Base-by-base conservation (phyloP, 2,329 filamentous ascomycete genomes). In the Metarhizium sp. region DNA sequence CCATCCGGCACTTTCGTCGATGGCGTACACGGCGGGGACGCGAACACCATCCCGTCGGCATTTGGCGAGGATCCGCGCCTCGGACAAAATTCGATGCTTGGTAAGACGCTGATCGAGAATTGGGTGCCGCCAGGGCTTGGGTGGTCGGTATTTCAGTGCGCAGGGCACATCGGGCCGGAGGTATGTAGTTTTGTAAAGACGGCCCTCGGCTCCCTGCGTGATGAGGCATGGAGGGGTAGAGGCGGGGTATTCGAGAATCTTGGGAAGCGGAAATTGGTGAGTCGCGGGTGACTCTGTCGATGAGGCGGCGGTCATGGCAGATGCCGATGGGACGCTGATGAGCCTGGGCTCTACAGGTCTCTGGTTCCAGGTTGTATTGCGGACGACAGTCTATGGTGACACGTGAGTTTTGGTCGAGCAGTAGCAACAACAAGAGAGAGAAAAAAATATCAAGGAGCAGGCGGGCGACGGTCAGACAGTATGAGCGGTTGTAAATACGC, bases 141-240 rank as follows among this genome's bases (percentile, higher is more conserved):
- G 79, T 0, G 92, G 92, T 0, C 94, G 89, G 78, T 95, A 85
- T 75, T 99, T 99, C 59, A 97, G 82, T 1, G 92, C 90, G 67
- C 85, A 88, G 14, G 87, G 82, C 10, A 82, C 76, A 55, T 77
- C 69, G 43, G 88, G 80, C 1, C 79, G 69, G 54, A 96, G 85
- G 73, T 90, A 95, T 55, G 82, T 85, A 18, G 90, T 92, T 70
- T 85, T 86, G 82, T 95, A 97, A 67, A 99, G 83, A 61, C 92
- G 90, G 58, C 90, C 92, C 81, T 99, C 94, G 68, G 94, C 94
- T 73, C 94, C 94, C 78, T 97, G 94, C 56, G 90, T 86, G 63
- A 97, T 82, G 66, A 96, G 87, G 51, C 68, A 71, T 59, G 90
- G 84, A 51, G 81, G 71, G 62, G 76, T 70, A 43, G 82, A 75